Percentiles rank a stretch among this genome's conserved stretches.
phyloP scores from a whole-genome alignment of 1,139 yeast genomes.

The Geotrichum aggregatum region DNA sequence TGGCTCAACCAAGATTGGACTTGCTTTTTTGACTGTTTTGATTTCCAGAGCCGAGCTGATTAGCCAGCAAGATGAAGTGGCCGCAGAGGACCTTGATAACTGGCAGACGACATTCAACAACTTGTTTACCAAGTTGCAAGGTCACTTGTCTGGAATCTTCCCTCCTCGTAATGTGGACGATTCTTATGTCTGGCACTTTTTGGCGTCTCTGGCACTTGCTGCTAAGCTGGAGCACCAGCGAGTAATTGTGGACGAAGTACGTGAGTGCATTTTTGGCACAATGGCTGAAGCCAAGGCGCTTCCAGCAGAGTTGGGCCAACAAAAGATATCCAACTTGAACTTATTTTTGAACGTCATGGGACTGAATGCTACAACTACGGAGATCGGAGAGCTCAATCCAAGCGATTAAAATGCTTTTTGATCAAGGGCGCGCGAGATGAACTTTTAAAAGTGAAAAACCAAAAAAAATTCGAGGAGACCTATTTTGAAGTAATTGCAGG shows the following conservation, averaged over 20 bases:
- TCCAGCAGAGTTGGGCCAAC: slow-evolving; percentile 50
- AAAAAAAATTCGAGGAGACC: background rate
- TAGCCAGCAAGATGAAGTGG: slow-evolving; percentile 60
- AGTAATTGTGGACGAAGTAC: slow-evolving; percentile 87
- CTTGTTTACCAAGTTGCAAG: slow-evolving; percentile 73
- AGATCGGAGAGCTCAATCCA: slow-evolving; percentile 35
- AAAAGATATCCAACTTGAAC: slow-evolving; percentile 75
- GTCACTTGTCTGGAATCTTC: slow-evolving; percentile 73
- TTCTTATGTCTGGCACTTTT: slow-evolving; percentile 92
- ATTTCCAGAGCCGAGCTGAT: slow-evolving; percentile 90
- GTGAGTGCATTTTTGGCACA: slow-evolving; percentile 89
- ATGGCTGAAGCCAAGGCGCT: slow-evolving; percentile 77
- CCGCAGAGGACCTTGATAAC: slow-evolving; percentile 51
- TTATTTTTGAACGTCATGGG: slow-evolving; percentile 96
- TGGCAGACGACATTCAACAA: slow-evolving; percentile 85
- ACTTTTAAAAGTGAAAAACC: background rate
- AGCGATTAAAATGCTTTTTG: slow-evolving; percentile 6
- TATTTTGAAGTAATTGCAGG: background rate
- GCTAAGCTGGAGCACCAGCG: slow-evolving; percentile 93
- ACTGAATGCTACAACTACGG: slow-evolving; percentile 66
- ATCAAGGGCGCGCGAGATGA: no score
- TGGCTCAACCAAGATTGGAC: slow-evolving; percentile 78
- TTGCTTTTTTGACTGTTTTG: slow-evolving; percentile 79
- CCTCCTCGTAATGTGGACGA: slow-evolving; percentile 73
- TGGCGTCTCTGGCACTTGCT: slow-evolving; percentile 89